Evolutionary conservation across 352 stramenopile genomes (phyloP).

Genomic region (Elongisporangium undulatum): DNA sequence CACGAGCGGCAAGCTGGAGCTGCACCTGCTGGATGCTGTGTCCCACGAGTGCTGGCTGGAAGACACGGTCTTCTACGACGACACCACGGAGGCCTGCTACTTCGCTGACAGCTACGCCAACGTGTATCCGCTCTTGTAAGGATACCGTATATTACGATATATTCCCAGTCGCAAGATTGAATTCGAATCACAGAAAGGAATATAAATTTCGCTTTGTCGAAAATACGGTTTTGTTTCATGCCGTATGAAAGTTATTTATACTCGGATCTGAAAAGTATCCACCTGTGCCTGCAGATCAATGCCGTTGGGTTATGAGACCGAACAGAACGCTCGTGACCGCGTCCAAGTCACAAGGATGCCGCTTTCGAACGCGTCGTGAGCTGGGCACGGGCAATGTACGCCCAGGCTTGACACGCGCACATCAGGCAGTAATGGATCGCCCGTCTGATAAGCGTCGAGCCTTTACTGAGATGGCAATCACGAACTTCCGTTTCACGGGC

Average conservation of each 20-base stretch:
- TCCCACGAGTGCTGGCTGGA: conserved; percentile 17
- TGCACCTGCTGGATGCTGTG: conserved; percentile 4
- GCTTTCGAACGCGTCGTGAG: background rate
- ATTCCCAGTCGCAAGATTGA: background rate
- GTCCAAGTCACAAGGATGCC: background rate
- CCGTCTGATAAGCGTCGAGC: background rate
- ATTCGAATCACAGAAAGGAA: background rate
- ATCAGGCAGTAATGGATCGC: background rate
- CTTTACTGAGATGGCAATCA: background rate
- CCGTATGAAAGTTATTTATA: background rate
- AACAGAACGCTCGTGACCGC: no score
- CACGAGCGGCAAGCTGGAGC: conserved; percentile 3
- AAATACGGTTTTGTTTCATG: background rate
- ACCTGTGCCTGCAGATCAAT: no score
- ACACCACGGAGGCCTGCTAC: background rate
- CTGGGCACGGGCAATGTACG: background rate
- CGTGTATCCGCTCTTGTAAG: no score
- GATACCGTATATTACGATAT: background rate
- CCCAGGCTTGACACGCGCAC: no score
- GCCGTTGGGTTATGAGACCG: no score
- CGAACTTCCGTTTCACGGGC: background rate
- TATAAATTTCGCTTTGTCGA: background rate
- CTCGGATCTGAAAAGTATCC: no score
- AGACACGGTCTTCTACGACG: conserved; percentile 6
- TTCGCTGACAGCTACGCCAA: no score